Conservation (phyloP, 2,329 filamentous ascomycete genomes). For the Hymenoscyphus salicellus region DNA sequence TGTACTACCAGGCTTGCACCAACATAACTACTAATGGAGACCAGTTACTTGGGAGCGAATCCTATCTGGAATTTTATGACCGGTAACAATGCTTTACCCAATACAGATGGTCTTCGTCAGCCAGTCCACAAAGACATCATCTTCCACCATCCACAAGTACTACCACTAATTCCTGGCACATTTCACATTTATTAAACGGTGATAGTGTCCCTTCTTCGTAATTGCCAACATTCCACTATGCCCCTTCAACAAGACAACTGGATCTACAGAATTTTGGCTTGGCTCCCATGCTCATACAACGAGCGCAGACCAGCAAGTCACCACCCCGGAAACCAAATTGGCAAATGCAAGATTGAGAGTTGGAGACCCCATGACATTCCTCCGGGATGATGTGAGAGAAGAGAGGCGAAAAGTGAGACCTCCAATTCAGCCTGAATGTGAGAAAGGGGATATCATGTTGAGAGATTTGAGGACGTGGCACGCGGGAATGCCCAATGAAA, state of each 20-base stretch:
- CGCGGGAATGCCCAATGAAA: constrained; percentile 59
- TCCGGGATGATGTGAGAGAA: constrained; percentile 43
- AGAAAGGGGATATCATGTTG: constrained; percentile 55
- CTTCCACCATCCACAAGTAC: constrained; percentile 37
- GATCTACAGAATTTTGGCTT: constrained; percentile 43
- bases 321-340: constrained; percentile 24
- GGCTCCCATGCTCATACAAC: constrained; percentile 39
- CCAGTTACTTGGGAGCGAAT: constrained; percentile 41
- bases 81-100: constrained; percentile 40
- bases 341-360: constrained; percentile 45
- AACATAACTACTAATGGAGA: constrained; percentile 15
- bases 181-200: constrained; percentile 11
- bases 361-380: constrained; percentile 47
- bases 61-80: constrained; percentile 43
- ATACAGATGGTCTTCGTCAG: constrained; percentile 39
- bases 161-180: background rate
- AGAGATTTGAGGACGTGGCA: constrained; percentile 63
- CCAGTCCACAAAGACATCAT: constrained; percentile 41
- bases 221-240: constrained; percentile 42
- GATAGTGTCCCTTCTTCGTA: constrained; percentile 38
- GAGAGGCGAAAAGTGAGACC: constrained; percentile 39
- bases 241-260: constrained; percentile 37
- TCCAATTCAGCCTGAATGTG: constrained; percentile 50
- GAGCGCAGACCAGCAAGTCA: constrained; percentile 34
- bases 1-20: background rate